phyloP scores from a whole-genome alignment of 2,329 filamentous ascomycete species.

The Fonsecaea erecta region DNA sequence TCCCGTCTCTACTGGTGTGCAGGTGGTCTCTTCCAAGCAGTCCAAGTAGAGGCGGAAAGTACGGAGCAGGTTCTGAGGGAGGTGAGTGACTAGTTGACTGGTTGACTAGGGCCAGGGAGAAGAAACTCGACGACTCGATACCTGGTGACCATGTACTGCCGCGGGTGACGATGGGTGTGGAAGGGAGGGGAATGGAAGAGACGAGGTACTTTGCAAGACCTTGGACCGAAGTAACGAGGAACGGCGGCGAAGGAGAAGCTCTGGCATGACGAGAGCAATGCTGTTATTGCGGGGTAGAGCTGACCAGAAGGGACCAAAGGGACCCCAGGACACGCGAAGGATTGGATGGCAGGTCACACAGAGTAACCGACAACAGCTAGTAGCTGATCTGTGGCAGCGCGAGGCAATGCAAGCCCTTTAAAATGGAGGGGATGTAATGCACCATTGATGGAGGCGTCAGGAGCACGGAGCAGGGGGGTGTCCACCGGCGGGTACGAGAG shows the following conservation, averaged over 20 bases:
- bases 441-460: not conserved
- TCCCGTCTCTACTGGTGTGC: conserved; percentile 10
- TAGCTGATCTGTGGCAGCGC: conserved; percentile 11
- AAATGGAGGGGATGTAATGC: not conserved
- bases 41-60: conserved; percentile 5
- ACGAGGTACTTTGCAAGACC: conserved; percentile 11
- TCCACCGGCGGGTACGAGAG: no score
- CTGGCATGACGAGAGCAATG: conserved; percentile 8
- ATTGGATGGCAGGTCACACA: conserved; percentile 11
- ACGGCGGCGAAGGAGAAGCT: not conserved
- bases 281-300: conserved; percentile 18
- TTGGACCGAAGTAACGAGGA: conserved; percentile 12
- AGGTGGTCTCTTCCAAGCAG: conserved; percentile 1
- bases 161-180: not conserved
- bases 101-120: conserved; percentile 1
- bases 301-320: conserved; percentile 2
- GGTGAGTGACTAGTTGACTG: not conserved
- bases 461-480: not conserved
- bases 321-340: not conserved
- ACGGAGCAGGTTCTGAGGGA: conserved; percentile 2
- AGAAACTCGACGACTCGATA: conserved; percentile 6
- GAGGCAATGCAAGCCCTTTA: not conserved
- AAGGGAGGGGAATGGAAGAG: conserved; percentile 6
- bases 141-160: conserved; percentile 9
- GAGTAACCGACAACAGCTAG: conserved; percentile 1